A percentile compares a stretch with the other conserved stretches of the same genome.
These are phyloP conservation scores for Ciborinia camelliae DNA, from an alignment of 2,329 filamentous ascomycete genomes.

Conservation along the genomic window DNA sequence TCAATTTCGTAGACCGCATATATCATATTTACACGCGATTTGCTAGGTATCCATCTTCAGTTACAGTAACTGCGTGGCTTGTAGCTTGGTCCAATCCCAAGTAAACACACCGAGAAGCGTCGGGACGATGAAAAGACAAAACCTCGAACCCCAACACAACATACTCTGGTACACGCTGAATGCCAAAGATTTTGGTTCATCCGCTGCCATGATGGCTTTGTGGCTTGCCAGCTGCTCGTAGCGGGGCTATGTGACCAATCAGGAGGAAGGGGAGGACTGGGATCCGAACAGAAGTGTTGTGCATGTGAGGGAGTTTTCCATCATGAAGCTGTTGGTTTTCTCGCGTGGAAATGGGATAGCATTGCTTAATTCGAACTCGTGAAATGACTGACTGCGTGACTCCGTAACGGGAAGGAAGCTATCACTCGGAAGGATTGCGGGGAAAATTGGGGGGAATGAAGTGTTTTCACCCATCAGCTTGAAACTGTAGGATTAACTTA, in stretches of 20 bases:
- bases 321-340: background rate
- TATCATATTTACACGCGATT: background rate
- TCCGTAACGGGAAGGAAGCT: too few relatives aligned
- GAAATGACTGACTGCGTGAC: background rate
- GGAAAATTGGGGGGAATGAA: background rate
- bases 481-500: background rate
- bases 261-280: background rate
- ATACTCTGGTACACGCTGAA: background rate
- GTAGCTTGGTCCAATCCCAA: background rate
- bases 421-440: background rate
- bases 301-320: background rate
- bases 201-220: background rate
- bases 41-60: background rate
- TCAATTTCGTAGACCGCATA: background rate
- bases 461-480: background rate
- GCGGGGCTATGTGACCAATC: background rate
- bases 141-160: background rate
- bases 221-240: background rate
- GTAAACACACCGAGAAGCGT: background rate
- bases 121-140: background rate
- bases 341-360: background rate
- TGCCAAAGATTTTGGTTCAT: background rate
- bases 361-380: background rate
- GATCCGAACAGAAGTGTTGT: background rate
- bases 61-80: background rate